Evolutionary conservation across 106 monocot species (phyloP), one percentile per base, ranked within the genome.

Genomic region (Dactylorhiza incarnata): DNA sequence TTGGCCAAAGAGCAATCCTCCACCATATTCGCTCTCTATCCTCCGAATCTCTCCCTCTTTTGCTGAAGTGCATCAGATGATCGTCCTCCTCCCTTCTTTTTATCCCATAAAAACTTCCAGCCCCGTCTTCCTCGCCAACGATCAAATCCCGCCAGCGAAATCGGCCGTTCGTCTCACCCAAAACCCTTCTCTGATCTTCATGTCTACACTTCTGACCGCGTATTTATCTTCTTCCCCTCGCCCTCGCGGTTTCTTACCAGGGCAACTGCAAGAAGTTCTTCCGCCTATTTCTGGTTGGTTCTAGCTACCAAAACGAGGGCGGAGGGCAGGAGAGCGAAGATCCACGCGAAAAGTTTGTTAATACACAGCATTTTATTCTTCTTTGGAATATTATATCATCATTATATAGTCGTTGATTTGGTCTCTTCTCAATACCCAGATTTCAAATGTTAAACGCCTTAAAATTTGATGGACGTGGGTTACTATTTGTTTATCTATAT

Each of bases 1-100:
- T 22, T 45, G 49, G 23, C 22, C 20, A 72, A 49, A 72, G 72
- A 72, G 72, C 72, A 72, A 49, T 72, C 72, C 49, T 72, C 72
- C 49, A 72, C 72, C 48, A 72, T 72, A 48, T 72, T 72, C 5
- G 4, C 49, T 23, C 19, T 22, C 44, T 22, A 14, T 23, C 72
- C 72, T 20, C 4, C 48, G 0, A 72, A 48, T 72, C 13, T 23
- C 48, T 44, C 17, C 48, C 19, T 23, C 14, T 5, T 70, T 47
- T 9, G n/a, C 69, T 7, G n/a, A 46, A 48, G 11, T 4, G 11
- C 72, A 48, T 72, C 72, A 9, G 49, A 49, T 2, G 47, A 69
- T 49, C 49, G 3, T 49, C 22, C 49, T 72, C 22, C 20, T 72
- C 8, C 23, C 72, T 48, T 49, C 72, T 48, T 6, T 48, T 72